A percentile compares a stretch with the other conserved stretches of the same genome.
phyloP scores from a whole-genome alignment of 1,284 basidiomycete species.

The Pisolithus thermaeus region DNA sequence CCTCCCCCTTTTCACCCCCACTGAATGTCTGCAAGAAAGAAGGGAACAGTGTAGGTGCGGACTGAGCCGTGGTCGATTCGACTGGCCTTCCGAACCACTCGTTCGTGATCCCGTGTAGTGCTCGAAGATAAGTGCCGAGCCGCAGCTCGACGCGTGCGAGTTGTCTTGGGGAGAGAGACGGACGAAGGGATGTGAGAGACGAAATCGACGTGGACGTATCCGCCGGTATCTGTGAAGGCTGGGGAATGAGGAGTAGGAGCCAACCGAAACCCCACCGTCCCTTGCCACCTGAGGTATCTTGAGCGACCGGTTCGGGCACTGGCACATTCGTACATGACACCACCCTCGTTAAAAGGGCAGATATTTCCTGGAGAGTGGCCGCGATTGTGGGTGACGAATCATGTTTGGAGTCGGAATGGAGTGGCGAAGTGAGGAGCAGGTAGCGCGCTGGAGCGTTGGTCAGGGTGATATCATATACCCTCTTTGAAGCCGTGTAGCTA shows the following conservation, averaged over 20 bases:
- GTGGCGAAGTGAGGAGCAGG: constrained; percentile 18
- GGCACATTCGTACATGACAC: constrained; percentile 21
- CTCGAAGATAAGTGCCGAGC: constrained; percentile 51
- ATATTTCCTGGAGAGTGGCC: constrained; percentile 19
- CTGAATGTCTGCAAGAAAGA: constrained; percentile 7
- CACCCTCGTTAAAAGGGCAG: constrained; percentile 18
- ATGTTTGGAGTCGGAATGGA: background rate
- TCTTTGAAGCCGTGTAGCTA: constrained; percentile 18
- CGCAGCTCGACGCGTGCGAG: constrained; percentile 47
- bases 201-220: background rate
- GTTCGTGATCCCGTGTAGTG: constrained; percentile 62
- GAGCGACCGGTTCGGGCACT: constrained; percentile 20
- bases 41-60: constrained; percentile 13
- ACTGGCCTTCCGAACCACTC: constrained; percentile 63
- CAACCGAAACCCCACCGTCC: constrained; percentile 20
- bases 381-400: background rate
- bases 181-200: constrained; percentile 32
- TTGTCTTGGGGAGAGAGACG: constrained; percentile 38
- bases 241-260: constrained; percentile 17
- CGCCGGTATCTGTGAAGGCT: background rate
- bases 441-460: constrained; percentile 14
- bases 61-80: constrained; percentile 19
- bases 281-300: constrained; percentile 7
- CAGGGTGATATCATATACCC: constrained; percentile 17
- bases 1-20: constrained; percentile 5